Evolutionary conservation across 2,329 filamentous ascomycete genomes (phyloP).

Genomic region (Pseudogymnoascus sp.): DNA sequence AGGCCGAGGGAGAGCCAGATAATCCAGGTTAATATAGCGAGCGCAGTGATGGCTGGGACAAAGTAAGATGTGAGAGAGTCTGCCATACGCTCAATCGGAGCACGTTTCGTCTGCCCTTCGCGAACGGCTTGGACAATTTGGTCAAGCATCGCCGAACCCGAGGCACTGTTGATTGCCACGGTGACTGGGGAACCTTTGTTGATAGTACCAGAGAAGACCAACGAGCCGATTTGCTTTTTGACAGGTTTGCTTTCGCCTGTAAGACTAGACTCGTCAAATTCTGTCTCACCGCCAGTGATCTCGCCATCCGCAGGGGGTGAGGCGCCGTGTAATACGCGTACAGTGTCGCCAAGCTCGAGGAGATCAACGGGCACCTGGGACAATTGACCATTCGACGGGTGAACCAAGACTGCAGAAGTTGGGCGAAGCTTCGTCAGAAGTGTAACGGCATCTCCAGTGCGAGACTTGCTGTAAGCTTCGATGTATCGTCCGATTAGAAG

Average conservation of each 20-base stretch:
- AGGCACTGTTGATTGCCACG: conserved; percentile 53
- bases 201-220: conserved; percentile 57
- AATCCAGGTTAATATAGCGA: conserved; percentile 61
- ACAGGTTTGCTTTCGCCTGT: conserved; percentile 68
- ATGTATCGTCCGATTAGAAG: conserved; percentile 61
- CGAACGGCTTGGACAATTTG: conserved; percentile 66
- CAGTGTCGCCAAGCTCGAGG: conserved; percentile 62
- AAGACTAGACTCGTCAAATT: conserved; percentile 81
- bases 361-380: conserved; percentile 27
- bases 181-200: conserved; percentile 51
- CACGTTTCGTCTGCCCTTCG: conserved; percentile 64
- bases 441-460: conserved; percentile 73
- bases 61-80: conserved; percentile 65
- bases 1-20: conserved; percentile 58
- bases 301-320: conserved; percentile 78
- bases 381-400: not conserved
- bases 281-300: conserved; percentile 49
- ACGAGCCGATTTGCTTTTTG: conserved; percentile 52
- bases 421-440: conserved; percentile 68
- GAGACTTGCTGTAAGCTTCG: conserved; percentile 83
- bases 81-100: conserved; percentile 63
- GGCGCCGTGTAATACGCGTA: conserved; percentile 67
- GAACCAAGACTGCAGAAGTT: conserved; percentile 59
- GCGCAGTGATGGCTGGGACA: conserved; percentile 58
- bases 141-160: conserved; percentile 64